Evolutionary conservation across 164 flowering plant species (phyloP), one percentile per base, ranked within the genome.

Genomic region (Vitis rotundifolia): DNA sequence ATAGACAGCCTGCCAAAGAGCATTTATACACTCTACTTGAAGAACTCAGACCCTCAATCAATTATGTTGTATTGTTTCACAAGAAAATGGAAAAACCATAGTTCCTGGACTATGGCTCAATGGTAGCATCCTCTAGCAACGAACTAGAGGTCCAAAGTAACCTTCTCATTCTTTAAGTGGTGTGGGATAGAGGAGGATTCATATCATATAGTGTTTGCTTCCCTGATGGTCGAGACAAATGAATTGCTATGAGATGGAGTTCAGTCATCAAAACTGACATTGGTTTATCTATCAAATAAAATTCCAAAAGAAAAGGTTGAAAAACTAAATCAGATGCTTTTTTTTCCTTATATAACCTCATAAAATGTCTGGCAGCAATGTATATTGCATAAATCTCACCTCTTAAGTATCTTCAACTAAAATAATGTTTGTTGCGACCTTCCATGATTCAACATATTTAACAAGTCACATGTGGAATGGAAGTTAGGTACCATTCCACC

Each of bases 401-500:
- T 15, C 2, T 53, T 37, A 29, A 69, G 29, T 22, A 69, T 51
- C 37, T 59, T 53, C 10, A 56, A 29, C 11, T 64, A 22, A 63
- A 47, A 48, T 56, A 18, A 26, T 29, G 2, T 22, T 13, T 55
- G 47, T 59, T 22, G 63, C 26, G 26, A 52, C 47, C 59, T 59
- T 67, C 22, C 44, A 47, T 13, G 28, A 16, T 48, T 49, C 68
- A 68, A 71, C 61, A 29, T 15, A 9, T 49, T 61, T 14, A 58
- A 57, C 63, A 49, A 60, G 64, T 51, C 67, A 71, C 74, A 74
- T 74, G 77, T 74, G 77, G 80, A 55, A 26, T 9, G 1, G 59
- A 60, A 60, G 69, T 77, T 75, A 79, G 85, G 82, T 82, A 74
- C 29, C 63, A 44, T 12, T 55, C 67, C 63, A 61, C 61, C 65